Evolutionary conservation across 2,329 filamentous ascomycete species (phyloP).

Genomic region (Diaporthe sp.): DNA sequence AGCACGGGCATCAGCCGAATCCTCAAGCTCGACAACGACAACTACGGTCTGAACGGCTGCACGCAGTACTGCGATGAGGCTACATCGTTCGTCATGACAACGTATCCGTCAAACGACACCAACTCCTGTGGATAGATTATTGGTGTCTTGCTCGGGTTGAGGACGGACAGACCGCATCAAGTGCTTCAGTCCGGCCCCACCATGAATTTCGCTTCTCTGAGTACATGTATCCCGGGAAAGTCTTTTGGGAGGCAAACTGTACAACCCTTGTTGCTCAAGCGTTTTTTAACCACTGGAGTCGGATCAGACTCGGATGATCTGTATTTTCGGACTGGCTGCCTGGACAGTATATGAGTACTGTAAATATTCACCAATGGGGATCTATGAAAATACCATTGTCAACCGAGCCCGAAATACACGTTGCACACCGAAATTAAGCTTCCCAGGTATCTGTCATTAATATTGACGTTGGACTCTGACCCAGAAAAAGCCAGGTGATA

Average conservation of each 20-base stretch:
- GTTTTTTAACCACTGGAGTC: neutral
- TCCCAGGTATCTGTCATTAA: neutral
- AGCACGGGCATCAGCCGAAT: constrained; percentile 37
- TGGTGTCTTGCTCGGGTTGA: neutral
- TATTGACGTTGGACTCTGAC: neutral
- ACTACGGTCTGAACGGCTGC: constrained; percentile 38
- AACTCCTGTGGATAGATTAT: constrained; percentile 38
- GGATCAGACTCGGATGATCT: neutral
- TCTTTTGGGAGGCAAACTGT: neutral
- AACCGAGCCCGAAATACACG: no score
- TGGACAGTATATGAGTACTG: neutral
- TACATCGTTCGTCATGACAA: constrained; percentile 29
- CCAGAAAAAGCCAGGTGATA: neutral
- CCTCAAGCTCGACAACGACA: constrained; percentile 41
- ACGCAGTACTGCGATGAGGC: constrained; percentile 39
- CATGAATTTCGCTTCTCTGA: neutral
- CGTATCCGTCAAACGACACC: constrained; percentile 35
- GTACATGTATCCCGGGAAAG: neutral
- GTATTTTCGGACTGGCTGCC: neutral
- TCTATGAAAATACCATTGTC: neutral
- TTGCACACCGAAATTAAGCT: neutral
- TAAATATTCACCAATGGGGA: neutral
- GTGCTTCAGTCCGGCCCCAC: neutral
- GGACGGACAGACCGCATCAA: neutral
- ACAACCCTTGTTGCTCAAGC: constrained; percentile 10